A percentile compares a stretch with the other conserved stretches of the same genome.
Conservation (phyloP, 805 yeast species). For the Metschnikowia koreensis region DNA sequence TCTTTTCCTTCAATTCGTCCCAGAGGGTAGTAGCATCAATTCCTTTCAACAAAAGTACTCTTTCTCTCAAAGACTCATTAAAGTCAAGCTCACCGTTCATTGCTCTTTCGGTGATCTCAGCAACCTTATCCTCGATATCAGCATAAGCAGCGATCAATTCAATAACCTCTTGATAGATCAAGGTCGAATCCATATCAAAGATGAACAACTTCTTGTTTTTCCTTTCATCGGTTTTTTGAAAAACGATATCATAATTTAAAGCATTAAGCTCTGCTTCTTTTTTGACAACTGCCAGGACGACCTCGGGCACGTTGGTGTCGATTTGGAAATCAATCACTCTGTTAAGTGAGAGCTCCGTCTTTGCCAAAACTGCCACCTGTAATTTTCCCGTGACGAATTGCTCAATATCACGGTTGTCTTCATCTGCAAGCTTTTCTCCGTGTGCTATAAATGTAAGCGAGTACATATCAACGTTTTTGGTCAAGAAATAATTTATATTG, state of each 20-base stretch:
- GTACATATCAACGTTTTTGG: slow-evolving; percentile 5
- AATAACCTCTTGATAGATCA: slow-evolving; percentile 94
- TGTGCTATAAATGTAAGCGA: slow-evolving; percentile 20
- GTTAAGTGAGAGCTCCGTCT: slow-evolving; percentile 16
- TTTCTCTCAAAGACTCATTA: slow-evolving; percentile 67
- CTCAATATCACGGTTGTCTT: slow-evolving; percentile 13
- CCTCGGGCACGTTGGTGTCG: slow-evolving; percentile 15
- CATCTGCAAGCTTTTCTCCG: slow-evolving; percentile 8
- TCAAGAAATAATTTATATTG: background rate
- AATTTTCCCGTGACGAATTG: slow-evolving; percentile 10
- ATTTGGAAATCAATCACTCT: slow-evolving; percentile 20
- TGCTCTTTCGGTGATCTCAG: slow-evolving; percentile 85
- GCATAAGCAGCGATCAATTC: slow-evolving; percentile 94
- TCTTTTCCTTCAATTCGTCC: slow-evolving; percentile 69
- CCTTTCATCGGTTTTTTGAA: slow-evolving; percentile 28
- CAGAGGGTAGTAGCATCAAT: slow-evolving; percentile 70
- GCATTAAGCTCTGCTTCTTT: slow-evolving; percentile 8
- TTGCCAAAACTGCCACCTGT: slow-evolving; percentile 12
- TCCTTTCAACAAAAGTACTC: slow-evolving; percentile 82
- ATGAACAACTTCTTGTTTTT: slow-evolving; percentile 59
- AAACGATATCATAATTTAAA: slow-evolving; percentile 28
- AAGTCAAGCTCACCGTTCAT: slow-evolving; percentile 98
- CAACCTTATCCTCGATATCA: slow-evolving; percentile 82
- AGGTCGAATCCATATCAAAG: slow-evolving; percentile 97
- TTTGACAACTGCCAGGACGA: slow-evolving; percentile 10